Evolutionary conservation across 1,284 basidiomycete species (phyloP), one percentile per base, ranked within the genome.

Genomic region (Phellopilus nigrolimitatus): DNA sequence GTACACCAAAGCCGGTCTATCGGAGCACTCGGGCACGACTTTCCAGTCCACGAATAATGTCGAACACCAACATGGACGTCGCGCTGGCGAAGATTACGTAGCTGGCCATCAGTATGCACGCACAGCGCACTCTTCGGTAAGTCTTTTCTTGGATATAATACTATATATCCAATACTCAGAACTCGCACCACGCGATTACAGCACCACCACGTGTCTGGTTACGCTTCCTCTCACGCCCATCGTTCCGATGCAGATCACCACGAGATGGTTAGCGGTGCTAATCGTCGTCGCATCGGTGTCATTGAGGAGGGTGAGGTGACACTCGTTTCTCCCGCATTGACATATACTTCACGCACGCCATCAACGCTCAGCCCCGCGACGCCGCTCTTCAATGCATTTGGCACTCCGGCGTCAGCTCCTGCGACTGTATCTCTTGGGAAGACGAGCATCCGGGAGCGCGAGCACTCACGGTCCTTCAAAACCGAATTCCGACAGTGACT

Each of bases 341-440:
- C 79, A 15, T 82, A 79, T 59, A 76, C 76, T 10, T 76, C 76
- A 36, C 73, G 78, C 49, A 75, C 79, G 21, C 75, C 79, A 4
- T 76, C 75, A 30, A 80, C 77, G n/a, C 66, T 82, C 47, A 82
- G 80, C 58, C 79, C 79, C 13, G 74, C 77, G 4, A 82, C 79
- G 9, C 79, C 79, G 3, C 81, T 80, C 65, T 78, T 81, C 70
- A 71, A 44, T n/a, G 42, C 53, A 10, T 55, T 55, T 36, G 45
- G 44, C 13, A 55, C 53, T 13, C 53, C 53, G 7, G 53, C 53
- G 15, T 45, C 53, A 5, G 53, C 44, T 4, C 53, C 53, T 8
- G 53, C 53, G 13, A 51, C 49, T 21, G 38, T 55, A 6, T 49
- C 53, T 2, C 40, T 38, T 12, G 33, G 48, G 5, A 55, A 51